Base-by-base conservation (phyloP, 2,329 filamentous ascomycete genomes). In the Colletotrichum sublineola region DNA sequence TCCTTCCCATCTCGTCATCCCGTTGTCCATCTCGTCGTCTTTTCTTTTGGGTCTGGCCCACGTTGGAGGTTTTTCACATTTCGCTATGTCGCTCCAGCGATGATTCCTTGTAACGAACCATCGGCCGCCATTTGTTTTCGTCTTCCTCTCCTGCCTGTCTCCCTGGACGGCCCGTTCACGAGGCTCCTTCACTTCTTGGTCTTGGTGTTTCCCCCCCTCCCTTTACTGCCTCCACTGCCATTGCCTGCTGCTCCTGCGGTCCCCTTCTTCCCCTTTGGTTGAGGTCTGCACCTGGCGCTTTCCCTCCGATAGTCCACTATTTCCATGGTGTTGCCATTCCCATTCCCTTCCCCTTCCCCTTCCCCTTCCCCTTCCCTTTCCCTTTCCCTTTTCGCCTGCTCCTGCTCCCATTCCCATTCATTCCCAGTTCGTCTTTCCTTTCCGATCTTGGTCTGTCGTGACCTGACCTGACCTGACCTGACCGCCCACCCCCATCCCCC, bases 291-390 rank as follows among this genome's bases (percentile, higher is more conserved):
- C 53, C 53, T 56, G 53, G 53, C 62, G 63, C 63, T 68, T 65
- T 76, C 63, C 62, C 74, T 77, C 61, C 36, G 44, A 33, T 62
- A 64, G 56, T 65, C 68, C 63, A 62, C 58, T 48, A 58, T 69
- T 65, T 69, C 67, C 74, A 73, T 73, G 67, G 73, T 75, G 72
- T 75, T 77, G 68, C 73, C 64, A 63, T 77, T 73, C 73, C 61
- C 75, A 75, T 74, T 75, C 67, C 75, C 73, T n/a, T n/a, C n/a
- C n/a, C n/a, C n/a, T n/a, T n/a, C n/a, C n/a, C n/a, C n/a, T n/a
- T n/a, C n/a, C n/a, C n/a, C 63, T 76, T 73, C 71, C 61, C 75
- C 75, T 74, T 75, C 29, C 31, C 31, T 11, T 36, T 55, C 29
- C 8, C 52, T 2, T n/a, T 38, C 53, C 31, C 11, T 12, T 76